Evolutionary conservation across 352 stramenopile species (phyloP), one percentile per base, ranked within the genome.

Genomic region (Phytophthora melonis): DNA sequence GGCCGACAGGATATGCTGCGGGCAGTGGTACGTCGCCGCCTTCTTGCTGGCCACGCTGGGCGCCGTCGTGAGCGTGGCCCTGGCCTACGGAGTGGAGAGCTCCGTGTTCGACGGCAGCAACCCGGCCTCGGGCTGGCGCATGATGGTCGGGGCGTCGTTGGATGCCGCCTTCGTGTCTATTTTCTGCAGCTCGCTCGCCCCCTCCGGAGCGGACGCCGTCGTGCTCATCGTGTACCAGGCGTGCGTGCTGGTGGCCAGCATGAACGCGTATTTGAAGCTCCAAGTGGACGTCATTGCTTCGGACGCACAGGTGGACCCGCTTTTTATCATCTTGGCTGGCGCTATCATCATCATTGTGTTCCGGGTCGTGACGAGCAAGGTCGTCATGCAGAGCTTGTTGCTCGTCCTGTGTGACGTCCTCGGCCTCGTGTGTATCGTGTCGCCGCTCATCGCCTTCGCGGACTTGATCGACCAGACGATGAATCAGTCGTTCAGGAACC

Each of bases 201-300:
- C 82, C 0, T 69, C 74, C 4, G 65, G 66, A 9, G 61, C 79
- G 23, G 82, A 90, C 55, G 71, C 74, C 16, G 23, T 86, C 27
- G 79, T 87, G 27, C 67, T 88, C 16, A 47, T 74, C 16, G 66
- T 88, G 34, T 84, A 87, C 60, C 80, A 87, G 60, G 59, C 49
- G n/a, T 81, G 79, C 55, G 82, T 88, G 25, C 47, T 88, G 13
- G 75, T 80, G 53, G 81, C 79, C 18, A 82, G 74, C 60, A 75
- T 90, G 71, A 87, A 90, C 62, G 74, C 82, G 21, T 90, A 80
- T 53, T 64, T 90, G 32, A 80, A 82, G 63, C 74, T 84, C 23
- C 72, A 83, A 45, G 75, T 76, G 32, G 10, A 74, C 14, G 34
- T 79, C 34, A 80, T 86, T 49, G 71, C 47, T 10, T 57, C 68